Base-by-base conservation (phyloP, 2,329 filamentous ascomycete species). In the Ceratocystis cacaofunesta region DNA sequence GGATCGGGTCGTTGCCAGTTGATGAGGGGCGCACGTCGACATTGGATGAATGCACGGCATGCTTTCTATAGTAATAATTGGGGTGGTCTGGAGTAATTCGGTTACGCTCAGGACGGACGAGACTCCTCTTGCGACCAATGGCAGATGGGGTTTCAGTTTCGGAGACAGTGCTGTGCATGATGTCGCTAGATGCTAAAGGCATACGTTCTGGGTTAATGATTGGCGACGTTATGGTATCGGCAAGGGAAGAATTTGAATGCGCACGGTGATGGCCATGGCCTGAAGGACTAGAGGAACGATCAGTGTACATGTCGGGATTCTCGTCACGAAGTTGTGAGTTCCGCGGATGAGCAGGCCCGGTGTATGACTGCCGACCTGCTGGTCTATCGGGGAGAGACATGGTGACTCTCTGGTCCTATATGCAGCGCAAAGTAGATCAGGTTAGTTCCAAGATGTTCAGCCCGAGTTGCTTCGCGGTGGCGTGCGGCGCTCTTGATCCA, bases 61-160 rank as follows among this genome's bases (percentile, higher is more conserved):
- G 92, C 74, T 95, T 89, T 70, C 90, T 86, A 76, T 99, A 99
- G 76, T 96, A 84, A 73, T 96, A 99, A 74, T 97, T 95, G 15
- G 92, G 91, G 73, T 97, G 91, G 70, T 92, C 88, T 69, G 82
- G 85, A 70, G 92, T 88, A 70, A 95, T 90, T 70, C 88, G 85
- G 71, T 88, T 88, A 69, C 94, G 85, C 76, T 99, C 94, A 0
- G 94, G 94, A 68, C 89, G 83, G 72, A 99, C 86, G 69, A 99
- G 79, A 74, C 90, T 96, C 73, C 88, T 85, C 76, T 97, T 97
- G 70, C 92, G 85, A 68, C 77, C 73, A 68, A 83, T 74, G 48
- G 75, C 73, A 64, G 75, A 72, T 63, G 76, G 71, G 68, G 69
- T 36, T 30, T 67, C 41, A 62, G 66, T 44, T 36, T 66, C 58